These are phyloP conservation scores for Colletotrichum orchidophilum DNA, from an alignment of 2,329 filamentous ascomycete genomes.

Conservation along the genomic window DNA sequence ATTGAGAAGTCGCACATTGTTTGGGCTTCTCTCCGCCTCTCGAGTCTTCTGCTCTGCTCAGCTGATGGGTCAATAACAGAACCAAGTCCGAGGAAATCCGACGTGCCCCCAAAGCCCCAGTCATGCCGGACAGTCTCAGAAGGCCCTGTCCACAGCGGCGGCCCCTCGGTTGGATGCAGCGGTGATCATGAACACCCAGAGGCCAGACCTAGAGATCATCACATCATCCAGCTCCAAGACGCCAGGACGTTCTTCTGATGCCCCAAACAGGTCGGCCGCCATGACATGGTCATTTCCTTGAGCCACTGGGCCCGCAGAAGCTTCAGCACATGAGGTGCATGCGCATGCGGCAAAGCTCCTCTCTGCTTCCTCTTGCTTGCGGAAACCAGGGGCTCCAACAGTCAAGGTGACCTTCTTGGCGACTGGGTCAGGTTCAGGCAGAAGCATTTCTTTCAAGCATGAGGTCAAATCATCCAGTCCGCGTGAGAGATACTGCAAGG, in stretches of 20 bases:
- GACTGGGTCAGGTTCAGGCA: background rate
- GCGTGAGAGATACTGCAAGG: background rate
- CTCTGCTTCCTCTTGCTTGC: background rate
- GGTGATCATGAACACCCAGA: background rate
- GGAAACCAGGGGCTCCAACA: background rate
- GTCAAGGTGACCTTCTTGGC: background rate
- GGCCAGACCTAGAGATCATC: background rate
- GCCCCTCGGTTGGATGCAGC: background rate
- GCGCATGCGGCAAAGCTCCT: background rate
- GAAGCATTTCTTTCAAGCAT: background rate
- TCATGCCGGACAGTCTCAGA: background rate
- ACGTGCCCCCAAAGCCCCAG: background rate
- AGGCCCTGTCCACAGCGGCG: background rate
- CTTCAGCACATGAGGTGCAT: background rate
- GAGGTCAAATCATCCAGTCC: background rate
- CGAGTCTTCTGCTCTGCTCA: background rate
- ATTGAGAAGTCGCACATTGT: background rate
- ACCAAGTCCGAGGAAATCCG: background rate
- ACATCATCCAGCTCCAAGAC: background rate
- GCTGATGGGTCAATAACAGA: background rate
- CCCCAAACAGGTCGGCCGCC: background rate
- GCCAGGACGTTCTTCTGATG: background rate
- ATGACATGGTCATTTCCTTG: background rate
- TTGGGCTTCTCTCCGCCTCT: background rate
- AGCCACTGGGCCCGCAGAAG: background rate